Conservation (phyloP, 805 yeast species). For the Spathaspora arborariae region DNA sequence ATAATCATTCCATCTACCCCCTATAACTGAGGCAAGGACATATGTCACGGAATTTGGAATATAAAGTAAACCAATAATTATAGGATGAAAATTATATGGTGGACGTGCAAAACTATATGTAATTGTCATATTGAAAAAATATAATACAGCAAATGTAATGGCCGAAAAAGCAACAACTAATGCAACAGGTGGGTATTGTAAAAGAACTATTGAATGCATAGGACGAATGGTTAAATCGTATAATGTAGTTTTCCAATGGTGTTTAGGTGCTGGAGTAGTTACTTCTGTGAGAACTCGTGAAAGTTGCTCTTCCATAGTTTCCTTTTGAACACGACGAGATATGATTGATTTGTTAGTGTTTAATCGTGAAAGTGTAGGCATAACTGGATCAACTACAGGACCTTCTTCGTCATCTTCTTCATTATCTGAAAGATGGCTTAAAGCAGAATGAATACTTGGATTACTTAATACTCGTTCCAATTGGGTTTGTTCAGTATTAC, state of each 20-base stretch:
- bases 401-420: constrained; percentile 24
- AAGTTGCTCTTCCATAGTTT: constrained; percentile 20
- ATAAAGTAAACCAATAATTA: constrained; percentile 70
- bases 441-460: background rate
- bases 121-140: constrained; percentile 72
- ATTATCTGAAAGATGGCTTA: background rate
- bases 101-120: constrained; percentile 54
- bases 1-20: constrained; percentile 76
- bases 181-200: constrained; percentile 71
- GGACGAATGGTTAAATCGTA: constrained; percentile 58
- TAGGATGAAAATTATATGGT: constrained; percentile 68
- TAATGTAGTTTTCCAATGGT: constrained; percentile 17
- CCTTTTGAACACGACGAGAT: constrained; percentile 24
- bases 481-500: background rate
- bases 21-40: constrained; percentile 68
- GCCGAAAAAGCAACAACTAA: constrained; percentile 65
- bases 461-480: background rate
- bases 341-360: constrained; percentile 31
- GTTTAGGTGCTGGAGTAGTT: background rate
- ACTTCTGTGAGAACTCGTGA: constrained; percentile 7
- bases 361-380: constrained; percentile 36
- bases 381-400: constrained; percentile 35
- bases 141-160: constrained; percentile 65
- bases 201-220: constrained; percentile 53
- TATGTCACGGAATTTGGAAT: constrained; percentile 82